These are phyloP conservation scores for Exophiala lecanii-corni DNA, from an alignment of 2,329 filamentous ascomycete genomes.

Conservation along the genomic window DNA sequence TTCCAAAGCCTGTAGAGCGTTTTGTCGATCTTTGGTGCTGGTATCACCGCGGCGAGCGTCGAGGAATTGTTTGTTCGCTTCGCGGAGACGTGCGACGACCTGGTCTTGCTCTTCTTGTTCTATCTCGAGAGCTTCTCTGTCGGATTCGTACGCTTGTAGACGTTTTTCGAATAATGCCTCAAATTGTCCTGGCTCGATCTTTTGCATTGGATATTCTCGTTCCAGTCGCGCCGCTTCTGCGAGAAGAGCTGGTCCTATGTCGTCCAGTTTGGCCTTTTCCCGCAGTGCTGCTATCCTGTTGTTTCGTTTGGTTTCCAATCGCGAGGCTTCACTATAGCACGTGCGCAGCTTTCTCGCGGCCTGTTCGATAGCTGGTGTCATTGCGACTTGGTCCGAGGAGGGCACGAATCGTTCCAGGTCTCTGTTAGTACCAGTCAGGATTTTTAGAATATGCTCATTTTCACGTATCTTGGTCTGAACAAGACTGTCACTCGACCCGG, in stretches of 20 bases:
- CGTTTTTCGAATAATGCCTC: slow-evolving; percentile 84
- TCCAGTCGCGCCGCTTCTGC: slow-evolving; percentile 80
- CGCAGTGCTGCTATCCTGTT: slow-evolving; percentile 74
- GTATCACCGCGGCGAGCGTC: slow-evolving; percentile 64
- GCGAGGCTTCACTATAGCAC: slow-evolving; percentile 76
- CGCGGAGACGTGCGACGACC: slow-evolving; percentile 62
- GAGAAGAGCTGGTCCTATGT: slow-evolving; percentile 78
- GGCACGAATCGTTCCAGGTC: slow-evolving; percentile 86
- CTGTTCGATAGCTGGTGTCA: slow-evolving; percentile 74
- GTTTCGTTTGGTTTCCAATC: slow-evolving; percentile 74
- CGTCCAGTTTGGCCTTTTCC: slow-evolving; percentile 77
- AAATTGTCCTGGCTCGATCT: slow-evolving; percentile 83
- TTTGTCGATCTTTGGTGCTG: slow-evolving; percentile 67
- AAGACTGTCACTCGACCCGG: slow-evolving; percentile 60
- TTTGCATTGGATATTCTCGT: slow-evolving; percentile 76
- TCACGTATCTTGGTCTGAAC: slow-evolving; percentile 75
- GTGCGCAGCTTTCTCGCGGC: slow-evolving; percentile 73
- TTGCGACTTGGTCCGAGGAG: slow-evolving; percentile 70
- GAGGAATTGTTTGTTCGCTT: slow-evolving; percentile 74
- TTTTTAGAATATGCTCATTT: slow-evolving; percentile 67
- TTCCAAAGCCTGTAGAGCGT: slow-evolving; percentile 80
- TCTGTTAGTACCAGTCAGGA: slow-evolving; percentile 75
- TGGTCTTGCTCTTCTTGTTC: slow-evolving; percentile 74
- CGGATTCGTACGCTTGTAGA: slow-evolving; percentile 74
- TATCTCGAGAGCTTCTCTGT: slow-evolving; percentile 64